Evolutionary conservation across 805 yeast species (phyloP).

Genomic region (Yamadazyma olivae): DNA sequence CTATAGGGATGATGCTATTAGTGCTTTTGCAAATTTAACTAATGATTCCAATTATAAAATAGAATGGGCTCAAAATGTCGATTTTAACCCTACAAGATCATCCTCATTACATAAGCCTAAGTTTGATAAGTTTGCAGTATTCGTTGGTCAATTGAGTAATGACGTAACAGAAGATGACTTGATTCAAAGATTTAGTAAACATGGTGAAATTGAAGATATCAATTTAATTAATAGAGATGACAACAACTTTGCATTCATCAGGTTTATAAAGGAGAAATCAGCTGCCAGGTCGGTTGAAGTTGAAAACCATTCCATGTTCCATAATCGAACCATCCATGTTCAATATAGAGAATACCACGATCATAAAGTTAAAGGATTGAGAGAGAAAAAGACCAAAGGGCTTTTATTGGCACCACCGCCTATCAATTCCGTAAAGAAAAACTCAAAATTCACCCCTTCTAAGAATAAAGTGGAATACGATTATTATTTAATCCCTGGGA

Average conservation of each 20-base stretch:
- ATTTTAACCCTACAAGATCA: conserved; percentile 14
- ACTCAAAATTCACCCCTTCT: background rate
- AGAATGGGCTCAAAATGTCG: conserved; percentile 87
- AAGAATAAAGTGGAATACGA: background rate
- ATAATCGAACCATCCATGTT: conserved; percentile 76
- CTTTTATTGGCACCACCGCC: conserved; percentile 80
- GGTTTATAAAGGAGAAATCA: conserved; percentile 59
- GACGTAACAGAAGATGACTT: conserved; percentile 55
- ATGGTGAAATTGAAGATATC: conserved; percentile 63
- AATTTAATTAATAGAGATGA: conserved; percentile 50
- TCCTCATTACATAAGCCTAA: background rate
- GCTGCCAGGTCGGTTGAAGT: conserved; percentile 87
- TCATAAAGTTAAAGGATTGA: background rate
- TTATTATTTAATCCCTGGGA: background rate
- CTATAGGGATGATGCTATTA: conserved; percentile 82
- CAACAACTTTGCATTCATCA: conserved; percentile 70
- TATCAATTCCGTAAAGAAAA: conserved; percentile 44
- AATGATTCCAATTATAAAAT: conserved; percentile 53
- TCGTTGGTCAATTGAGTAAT: conserved; percentile 69
- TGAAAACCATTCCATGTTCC: conserved; percentile 76
- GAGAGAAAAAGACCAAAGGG: conserved; percentile 11
- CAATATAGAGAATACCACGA: conserved; percentile 64
- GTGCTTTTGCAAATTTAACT: conserved; percentile 72
- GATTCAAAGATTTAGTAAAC: conserved; percentile 55
- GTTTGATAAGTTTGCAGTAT: conserved; percentile 70